Conservation (phyloP, 345 rosid species). For the Boechera stricta region DNA sequence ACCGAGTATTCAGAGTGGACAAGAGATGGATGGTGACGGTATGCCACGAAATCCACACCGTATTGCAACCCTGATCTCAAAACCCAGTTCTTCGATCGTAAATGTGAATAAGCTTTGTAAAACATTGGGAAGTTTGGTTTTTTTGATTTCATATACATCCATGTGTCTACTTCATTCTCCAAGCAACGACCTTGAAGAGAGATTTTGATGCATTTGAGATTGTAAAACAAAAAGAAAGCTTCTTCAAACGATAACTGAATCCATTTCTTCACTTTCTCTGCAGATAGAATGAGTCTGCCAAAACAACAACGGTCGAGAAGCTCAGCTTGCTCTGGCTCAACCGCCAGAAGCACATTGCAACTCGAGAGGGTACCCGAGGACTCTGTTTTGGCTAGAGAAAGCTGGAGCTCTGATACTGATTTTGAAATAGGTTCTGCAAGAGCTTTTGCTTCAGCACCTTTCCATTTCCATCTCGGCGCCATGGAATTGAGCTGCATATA, state of each 20-base stretch:
- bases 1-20: slow-evolving; percentile 90
- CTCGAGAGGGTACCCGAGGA: slow-evolving; percentile 58
- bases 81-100: slow-evolving; percentile 76
- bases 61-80: slow-evolving; percentile 72
- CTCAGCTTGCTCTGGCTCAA: slow-evolving; percentile 57
- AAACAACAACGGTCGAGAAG: slow-evolving; percentile 75
- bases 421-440: slow-evolving; percentile 74
- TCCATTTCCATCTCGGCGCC: slow-evolving; percentile 93
- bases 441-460: slow-evolving; percentile 73
- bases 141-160: slow-evolving; percentile 61
- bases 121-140: slow-evolving; percentile 57
- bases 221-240: slow-evolving; percentile 67
- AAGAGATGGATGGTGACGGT: slow-evolving; percentile 79
- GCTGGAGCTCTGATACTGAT: slow-evolving; percentile 58
- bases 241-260: slow-evolving; percentile 78
- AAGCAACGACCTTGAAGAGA: slow-evolving; percentile 42
- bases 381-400: slow-evolving; percentile 55
- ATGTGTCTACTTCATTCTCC: slow-evolving; percentile 50
- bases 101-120: slow-evolving; percentile 79
- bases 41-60: slow-evolving; percentile 82
- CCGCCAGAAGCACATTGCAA: slow-evolving; percentile 57
- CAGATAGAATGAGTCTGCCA: slow-evolving; percentile 60
- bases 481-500: slow-evolving; percentile 41
- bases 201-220: slow-evolving; percentile 69
- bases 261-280: slow-evolving; percentile 74